Evolutionary conservation across 495 filamentous ascomycete species (phyloP).

Genomic region (Penicillium coprophilum): DNA sequence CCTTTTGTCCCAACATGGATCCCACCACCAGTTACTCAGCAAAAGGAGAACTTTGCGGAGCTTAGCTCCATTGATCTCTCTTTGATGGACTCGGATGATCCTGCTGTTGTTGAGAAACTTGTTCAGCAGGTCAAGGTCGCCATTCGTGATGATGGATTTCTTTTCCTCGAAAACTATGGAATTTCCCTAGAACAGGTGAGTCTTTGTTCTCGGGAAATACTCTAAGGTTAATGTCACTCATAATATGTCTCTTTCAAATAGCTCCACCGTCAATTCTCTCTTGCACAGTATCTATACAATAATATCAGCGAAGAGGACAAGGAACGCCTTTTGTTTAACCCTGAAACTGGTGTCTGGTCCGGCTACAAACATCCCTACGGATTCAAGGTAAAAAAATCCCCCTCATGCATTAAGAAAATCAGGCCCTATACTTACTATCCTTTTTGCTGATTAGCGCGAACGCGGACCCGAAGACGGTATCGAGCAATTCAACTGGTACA

Average conservation of each 20-base stretch:
- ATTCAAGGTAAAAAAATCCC: slow-evolving; percentile 33
- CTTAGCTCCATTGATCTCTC: slow-evolving; percentile 45
- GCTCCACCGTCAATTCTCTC: slow-evolving; percentile 46
- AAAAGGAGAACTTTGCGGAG: slow-evolving; percentile 39
- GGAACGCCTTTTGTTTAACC: slow-evolving; percentile 40
- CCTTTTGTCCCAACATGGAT: slow-evolving; percentile 45
- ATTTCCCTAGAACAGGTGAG: slow-evolving; percentile 45
- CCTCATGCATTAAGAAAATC: background rate
- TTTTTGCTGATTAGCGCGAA: slow-evolving; percentile 27
- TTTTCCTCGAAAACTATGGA: slow-evolving; percentile 50
- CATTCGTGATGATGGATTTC: slow-evolving; percentile 46
- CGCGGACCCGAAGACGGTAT: slow-evolving; percentile 41
- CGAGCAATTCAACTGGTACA: slow-evolving; percentile 52
- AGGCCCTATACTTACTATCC: background rate
- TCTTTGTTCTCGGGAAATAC: background rate
- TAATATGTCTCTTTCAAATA: slow-evolving; percentile 12
- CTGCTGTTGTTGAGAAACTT: slow-evolving; percentile 38
- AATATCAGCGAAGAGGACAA: slow-evolving; percentile 49
- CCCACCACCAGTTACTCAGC: slow-evolving; percentile 38
- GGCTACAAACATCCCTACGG: slow-evolving; percentile 45
- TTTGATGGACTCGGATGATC: slow-evolving; percentile 35
- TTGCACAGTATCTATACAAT: slow-evolving; percentile 46
- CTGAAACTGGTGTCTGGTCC: slow-evolving; percentile 39
- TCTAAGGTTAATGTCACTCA: background rate
- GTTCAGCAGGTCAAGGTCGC: slow-evolving; percentile 40